A percentile compares a stretch with the other conserved stretches of the same genome.
phyloP scores from a whole-genome alignment of 805 yeast genomes.

The Nakazawaea laoshanensis region DNA sequence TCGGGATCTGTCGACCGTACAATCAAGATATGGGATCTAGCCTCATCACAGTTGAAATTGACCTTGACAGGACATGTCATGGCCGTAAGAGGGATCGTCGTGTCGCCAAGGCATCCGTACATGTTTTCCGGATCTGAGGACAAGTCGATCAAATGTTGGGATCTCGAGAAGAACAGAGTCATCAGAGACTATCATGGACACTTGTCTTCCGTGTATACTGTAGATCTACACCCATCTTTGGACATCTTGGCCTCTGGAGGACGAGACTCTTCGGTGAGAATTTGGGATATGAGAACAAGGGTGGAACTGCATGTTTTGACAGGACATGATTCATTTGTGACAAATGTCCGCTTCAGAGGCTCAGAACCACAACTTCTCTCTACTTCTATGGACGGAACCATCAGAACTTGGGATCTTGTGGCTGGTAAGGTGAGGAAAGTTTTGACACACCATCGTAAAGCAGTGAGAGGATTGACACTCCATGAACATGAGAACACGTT shows the following conservation, averaged over 20 bases:
- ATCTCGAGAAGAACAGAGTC: conserved; percentile 75
- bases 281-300: conserved; percentile 90
- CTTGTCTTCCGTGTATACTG: conserved; percentile 76
- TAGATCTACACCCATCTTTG: conserved; percentile 81
- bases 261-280: conserved; percentile 74
- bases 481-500: conserved; percentile 69
- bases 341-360: conserved; percentile 55
- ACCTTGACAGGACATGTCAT: conserved; percentile 87
- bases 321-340: conserved; percentile 77
- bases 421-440: conserved; percentile 67
- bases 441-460: conserved; percentile 77
- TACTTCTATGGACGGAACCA: conserved; percentile 77
- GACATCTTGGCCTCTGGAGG: conserved; percentile 85
- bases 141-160: conserved; percentile 92
- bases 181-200: conserved; percentile 92
- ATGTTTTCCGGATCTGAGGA: conserved; percentile 91
- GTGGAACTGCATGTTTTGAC: conserved; percentile 64
- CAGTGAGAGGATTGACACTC: conserved; percentile 64
- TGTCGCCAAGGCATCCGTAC: conserved; percentile 76
- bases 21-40: conserved; percentile 87
- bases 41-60: conserved; percentile 56
- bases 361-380: conserved; percentile 83
- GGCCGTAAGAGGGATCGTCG: conserved; percentile 72
- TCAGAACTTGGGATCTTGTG: conserved; percentile 83
- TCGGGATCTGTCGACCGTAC: conserved; percentile 88